Base-by-base conservation (phyloP, 305 asterid genomes). In the Euphrasia arctica region DNA sequence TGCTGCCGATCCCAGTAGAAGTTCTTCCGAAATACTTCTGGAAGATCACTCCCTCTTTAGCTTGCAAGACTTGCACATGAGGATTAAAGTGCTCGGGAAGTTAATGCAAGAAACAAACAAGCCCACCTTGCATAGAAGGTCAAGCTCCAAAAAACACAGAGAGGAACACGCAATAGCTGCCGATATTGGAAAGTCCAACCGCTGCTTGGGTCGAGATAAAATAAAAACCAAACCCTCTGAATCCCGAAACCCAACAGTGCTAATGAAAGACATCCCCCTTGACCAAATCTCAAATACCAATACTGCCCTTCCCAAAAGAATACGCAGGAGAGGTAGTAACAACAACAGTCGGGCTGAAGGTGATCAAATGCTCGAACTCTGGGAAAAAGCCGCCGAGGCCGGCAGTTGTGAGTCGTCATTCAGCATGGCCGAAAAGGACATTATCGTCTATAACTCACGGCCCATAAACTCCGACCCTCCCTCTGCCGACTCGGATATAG, bases 181-280 rank as follows among this genome's bases (percentile, higher is more conserved):
- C 41, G 92, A 89, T 71, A 70, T 63, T 42, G 85, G 85, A 42
- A 85, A 79, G 69, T 71, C 83, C 9, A 75, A 77, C 7, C 74
- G 77, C 52, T 77, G 85, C 71, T 67, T 73, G 52, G 81, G 84
- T 25, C 70, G 76, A 70, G 79, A 74, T 57, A 83, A 81, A 59
- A 75, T 79, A 51, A 85, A 81, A 73, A 75, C 87, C 32, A 86
- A 81, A 73, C 58, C 85, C 67, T 14, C 77, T 28, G 87, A 85
- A 36, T 57, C 58, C 47, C 84, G 78, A 50, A 84, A 67, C 6
- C 85, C 6, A 9, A 6, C 83, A 7, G 67, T 71, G 72, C 73
- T 73, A 18, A 79, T 83, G 84, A 93, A 90, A 77, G 97, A 93
- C 65, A 90, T 90, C 18, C 95, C 94, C 28, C 89, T 90, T 3